Evolutionary conservation across 2,329 filamentous ascomycete genomes (phyloP).

Genomic region (Didymella pomorum): DNA sequence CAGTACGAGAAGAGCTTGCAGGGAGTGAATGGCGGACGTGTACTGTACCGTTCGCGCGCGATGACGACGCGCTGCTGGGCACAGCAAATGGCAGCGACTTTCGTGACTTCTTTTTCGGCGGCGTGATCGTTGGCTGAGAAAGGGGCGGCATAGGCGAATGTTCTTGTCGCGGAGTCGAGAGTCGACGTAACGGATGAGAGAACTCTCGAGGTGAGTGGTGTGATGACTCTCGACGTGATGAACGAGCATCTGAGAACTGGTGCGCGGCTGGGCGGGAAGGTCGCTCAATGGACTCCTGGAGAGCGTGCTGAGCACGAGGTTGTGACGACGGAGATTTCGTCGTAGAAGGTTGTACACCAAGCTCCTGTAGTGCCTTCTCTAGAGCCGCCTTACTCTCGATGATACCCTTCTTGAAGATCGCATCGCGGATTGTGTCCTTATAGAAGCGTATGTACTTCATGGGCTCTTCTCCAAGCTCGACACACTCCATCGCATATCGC

Average conservation of each 20-base stretch:
- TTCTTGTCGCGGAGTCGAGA: not conserved
- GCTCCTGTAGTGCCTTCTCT: conserved; percentile 33
- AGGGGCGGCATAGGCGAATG: conserved; percentile 13
- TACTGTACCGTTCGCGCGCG: not conserved
- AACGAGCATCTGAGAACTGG: not conserved
- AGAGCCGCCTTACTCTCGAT: conserved; percentile 29
- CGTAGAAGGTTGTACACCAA: conserved; percentile 16
- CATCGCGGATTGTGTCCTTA: conserved; percentile 42
- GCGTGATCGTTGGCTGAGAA: not conserved
- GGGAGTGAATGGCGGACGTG: conserved; percentile 31
- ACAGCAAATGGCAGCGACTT: conserved; percentile 9
- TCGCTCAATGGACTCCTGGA: not conserved
- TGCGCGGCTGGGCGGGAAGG: not conserved
- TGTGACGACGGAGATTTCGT: not conserved
- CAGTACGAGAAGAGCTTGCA: conserved; percentile 1
- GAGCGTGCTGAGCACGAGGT: not conserved
- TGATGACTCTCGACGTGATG: conserved; percentile 3
- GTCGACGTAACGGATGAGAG: not conserved
- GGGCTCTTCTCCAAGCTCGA: conserved; percentile 32
- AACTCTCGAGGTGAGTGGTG: not conserved
- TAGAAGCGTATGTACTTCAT: conserved; percentile 47
- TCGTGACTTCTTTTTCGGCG: conserved; percentile 11
- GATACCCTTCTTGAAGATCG: conserved; percentile 37
- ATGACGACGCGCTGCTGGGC: not conserved
- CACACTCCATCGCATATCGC: conserved; percentile 34